phyloP scores from a whole-genome alignment of 2,329 filamentous ascomycete genomes.

The Fusarium brachygibbosum region DNA sequence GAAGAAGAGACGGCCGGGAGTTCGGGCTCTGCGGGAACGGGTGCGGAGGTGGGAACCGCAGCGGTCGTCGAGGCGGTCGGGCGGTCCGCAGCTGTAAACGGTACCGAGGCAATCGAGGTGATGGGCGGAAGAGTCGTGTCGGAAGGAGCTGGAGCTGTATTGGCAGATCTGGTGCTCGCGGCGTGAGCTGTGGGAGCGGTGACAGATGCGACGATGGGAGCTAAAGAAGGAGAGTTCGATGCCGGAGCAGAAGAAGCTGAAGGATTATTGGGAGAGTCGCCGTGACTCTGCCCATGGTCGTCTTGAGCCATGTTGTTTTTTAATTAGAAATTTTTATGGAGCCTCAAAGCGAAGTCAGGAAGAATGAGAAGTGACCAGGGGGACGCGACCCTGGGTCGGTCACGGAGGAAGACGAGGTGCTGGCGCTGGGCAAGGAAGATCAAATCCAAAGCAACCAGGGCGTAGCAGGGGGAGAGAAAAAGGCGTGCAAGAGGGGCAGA shows the following conservation, averaged over 20 bases:
- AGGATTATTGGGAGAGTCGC: slow-evolving; percentile 50
- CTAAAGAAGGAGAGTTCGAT: slow-evolving; percentile 46
- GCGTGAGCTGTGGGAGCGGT: slow-evolving; percentile 39
- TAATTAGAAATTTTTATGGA: slow-evolving; percentile 57
- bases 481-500: slow-evolving; percentile 45
- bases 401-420: slow-evolving; percentile 43
- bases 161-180: slow-evolving; percentile 25
- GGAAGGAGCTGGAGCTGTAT: slow-evolving; percentile 28
- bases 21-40: slow-evolving; percentile 36
- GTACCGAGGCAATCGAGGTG: slow-evolving; percentile 35
- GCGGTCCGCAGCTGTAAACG: slow-evolving; percentile 32
- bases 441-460: slow-evolving; percentile 44
- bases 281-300: slow-evolving; percentile 50
- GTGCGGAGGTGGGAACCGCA: slow-evolving; percentile 30
- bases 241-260: slow-evolving; percentile 44
- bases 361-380: slow-evolving; percentile 48
- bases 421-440: slow-evolving; percentile 50
- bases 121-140: slow-evolving; percentile 39
- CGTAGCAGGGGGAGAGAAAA: slow-evolving; percentile 44
- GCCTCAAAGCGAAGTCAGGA: slow-evolving; percentile 53
- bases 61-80: slow-evolving; percentile 41
- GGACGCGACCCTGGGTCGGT: slow-evolving; percentile 51
- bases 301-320: slow-evolving; percentile 53
- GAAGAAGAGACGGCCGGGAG: slow-evolving; percentile 28
- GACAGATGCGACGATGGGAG: slow-evolving; percentile 43